phyloP scores from a whole-genome alignment of 495 filamentous ascomycete genomes.

The Thermothielavioides terrestris region DNA sequence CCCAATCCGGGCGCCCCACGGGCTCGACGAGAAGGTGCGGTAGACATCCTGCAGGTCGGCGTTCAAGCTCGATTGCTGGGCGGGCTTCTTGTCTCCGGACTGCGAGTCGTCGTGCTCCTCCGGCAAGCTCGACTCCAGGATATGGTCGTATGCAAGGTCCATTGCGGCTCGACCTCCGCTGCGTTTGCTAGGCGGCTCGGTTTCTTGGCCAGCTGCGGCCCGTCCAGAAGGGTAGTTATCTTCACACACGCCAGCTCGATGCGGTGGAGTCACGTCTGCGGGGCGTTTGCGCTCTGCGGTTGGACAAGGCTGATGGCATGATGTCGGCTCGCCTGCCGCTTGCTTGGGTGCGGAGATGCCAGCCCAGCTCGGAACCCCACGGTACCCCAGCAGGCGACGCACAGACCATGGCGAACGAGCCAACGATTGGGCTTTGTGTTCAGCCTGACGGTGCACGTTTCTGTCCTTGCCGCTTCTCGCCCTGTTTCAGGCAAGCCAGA shows the following conservation, averaged over 20 bases:
- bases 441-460: no score
- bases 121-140: slow-evolving; percentile 71
- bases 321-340: slow-evolving; percentile 3
- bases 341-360: slow-evolving; percentile 4
- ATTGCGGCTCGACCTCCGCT: slow-evolving; percentile 43
- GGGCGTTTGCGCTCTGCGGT: not conserved
- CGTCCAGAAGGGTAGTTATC: no score
- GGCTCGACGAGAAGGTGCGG: slow-evolving; percentile 79
- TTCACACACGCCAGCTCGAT: no score
- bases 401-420: no score
- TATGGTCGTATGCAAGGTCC: slow-evolving; percentile 97
- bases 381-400: not conserved
- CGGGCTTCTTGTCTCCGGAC: slow-evolving; percentile 35
- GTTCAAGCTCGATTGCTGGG: slow-evolving; percentile 57
- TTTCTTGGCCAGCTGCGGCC: no score
- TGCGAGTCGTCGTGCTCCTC: slow-evolving; percentile 47
- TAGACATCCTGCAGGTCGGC: slow-evolving; percentile 91
- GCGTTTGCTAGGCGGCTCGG: not conserved
- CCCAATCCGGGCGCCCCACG: slow-evolving; percentile 83
- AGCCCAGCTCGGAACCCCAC: not conserved
- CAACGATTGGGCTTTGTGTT: no score
- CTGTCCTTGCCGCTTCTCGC: no score
- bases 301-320: slow-evolving; percentile 11
- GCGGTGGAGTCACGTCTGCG: not conserved
- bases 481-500: no score